phyloP scores from a whole-genome alignment of 1,139 yeast genomes.

The Magnusiomyces suaveolens region DNA sequence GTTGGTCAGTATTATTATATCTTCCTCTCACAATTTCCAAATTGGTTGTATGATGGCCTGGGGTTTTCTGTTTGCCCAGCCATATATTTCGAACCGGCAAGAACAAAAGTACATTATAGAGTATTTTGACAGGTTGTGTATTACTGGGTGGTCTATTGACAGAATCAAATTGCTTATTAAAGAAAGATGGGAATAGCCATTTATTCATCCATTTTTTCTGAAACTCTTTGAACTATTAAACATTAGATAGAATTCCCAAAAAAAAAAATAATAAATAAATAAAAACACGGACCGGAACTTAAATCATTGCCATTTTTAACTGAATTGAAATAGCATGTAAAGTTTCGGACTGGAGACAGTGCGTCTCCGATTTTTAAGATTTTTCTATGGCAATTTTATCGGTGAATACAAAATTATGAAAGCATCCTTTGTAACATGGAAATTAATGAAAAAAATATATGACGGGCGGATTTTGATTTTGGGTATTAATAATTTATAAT shows the following conservation, averaged over 20 bases:
- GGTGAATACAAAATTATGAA: no score
- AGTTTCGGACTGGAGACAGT: no score
- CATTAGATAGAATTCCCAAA: neutral
- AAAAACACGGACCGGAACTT: no score
- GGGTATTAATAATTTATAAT: no score
- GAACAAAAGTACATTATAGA: neutral
- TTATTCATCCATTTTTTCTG: neutral
- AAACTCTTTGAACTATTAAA: neutral
- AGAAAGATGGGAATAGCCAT: neutral
- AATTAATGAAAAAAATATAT: no score
- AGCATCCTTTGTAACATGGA: no score
- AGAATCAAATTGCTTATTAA: neutral
- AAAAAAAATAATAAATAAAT: no score
- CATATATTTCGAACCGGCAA: neutral
- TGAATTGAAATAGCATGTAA: no score
- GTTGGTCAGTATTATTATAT: neutral
- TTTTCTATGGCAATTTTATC: no score
- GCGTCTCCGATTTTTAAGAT: no score
- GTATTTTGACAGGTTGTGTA: neutral
- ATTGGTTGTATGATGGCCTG: constrained; percentile 1
- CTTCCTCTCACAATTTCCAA: neutral
- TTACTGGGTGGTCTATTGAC: neutral
- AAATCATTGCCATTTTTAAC: no score
- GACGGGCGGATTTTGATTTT: no score
- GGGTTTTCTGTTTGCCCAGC: neutral